These are phyloP conservation scores for Claviceps sorghi DNA, from an alignment of 2,329 filamentous ascomycete species.

Conservation along the genomic window DNA sequence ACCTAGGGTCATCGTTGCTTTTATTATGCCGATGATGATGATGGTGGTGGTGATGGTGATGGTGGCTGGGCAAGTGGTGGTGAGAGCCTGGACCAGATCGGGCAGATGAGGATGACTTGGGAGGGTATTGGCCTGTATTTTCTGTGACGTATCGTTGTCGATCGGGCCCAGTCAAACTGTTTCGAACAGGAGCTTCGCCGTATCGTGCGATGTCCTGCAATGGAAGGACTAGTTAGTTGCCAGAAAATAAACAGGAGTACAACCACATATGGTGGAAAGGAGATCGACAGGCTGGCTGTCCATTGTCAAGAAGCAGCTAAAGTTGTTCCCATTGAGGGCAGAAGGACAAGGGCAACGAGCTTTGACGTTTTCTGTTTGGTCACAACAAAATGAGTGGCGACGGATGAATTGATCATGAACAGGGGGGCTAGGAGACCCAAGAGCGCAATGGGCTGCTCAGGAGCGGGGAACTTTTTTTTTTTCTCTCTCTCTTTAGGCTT, in stretches of 20 bases:
- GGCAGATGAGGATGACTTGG: slow-evolving; percentile 48
- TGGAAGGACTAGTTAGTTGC: neutral
- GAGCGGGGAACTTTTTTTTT: neutral
- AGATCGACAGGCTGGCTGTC: neutral
- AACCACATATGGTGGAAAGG: neutral
- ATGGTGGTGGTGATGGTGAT: slow-evolving; percentile 8
- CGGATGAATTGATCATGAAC: neutral
- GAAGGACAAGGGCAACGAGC: neutral
- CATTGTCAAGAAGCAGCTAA: neutral
- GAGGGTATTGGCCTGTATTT: slow-evolving; percentile 29
- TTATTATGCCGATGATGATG: slow-evolving; percentile 54
- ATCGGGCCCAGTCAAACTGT: slow-evolving; percentile 54
- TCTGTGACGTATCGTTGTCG: slow-evolving; percentile 50
- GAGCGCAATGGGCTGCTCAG: neutral
- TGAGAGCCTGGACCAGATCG: slow-evolving; percentile 46
- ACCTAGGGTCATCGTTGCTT: slow-evolving; percentile 50
- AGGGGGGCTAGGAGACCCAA: slow-evolving; percentile 2
- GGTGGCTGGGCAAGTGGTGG: slow-evolving; percentile 50
- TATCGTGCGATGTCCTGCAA: slow-evolving; percentile 57
- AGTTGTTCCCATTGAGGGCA: neutral
- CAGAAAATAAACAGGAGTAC: neutral
- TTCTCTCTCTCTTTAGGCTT: neutral
- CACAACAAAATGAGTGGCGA: slow-evolving; percentile 1
- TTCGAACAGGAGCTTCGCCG: slow-evolving; percentile 63
- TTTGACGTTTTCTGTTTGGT: neutral